phyloP scores from a whole-genome alignment of 108 stramenopile genomes.

The Cyclostephanos tholiformis region DNA sequence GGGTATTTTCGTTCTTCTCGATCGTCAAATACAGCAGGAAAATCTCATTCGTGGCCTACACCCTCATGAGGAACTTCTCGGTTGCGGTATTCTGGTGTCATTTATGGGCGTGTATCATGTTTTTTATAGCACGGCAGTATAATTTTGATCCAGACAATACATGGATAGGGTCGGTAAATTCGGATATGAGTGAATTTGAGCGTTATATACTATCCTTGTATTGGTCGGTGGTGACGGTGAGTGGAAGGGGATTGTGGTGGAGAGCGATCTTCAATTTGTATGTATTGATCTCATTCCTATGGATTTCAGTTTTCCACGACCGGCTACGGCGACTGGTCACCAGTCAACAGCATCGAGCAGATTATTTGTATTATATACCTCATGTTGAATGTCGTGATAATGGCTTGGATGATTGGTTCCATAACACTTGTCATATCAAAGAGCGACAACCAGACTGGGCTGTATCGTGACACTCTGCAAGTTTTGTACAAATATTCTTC shows the following conservation, averaged over 20 bases:
- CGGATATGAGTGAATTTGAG: slow-evolving; percentile 34
- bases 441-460: slow-evolving; percentile 51
- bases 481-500: slow-evolving; percentile 30
- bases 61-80: slow-evolving; percentile 55
- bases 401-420: slow-evolving; percentile 54
- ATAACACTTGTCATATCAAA: slow-evolving; percentile 58
- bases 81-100: slow-evolving; percentile 58
- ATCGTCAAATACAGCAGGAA: slow-evolving; percentile 53
- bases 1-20: slow-evolving; percentile 53
- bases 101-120: slow-evolving; percentile 62
- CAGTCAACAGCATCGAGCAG: slow-evolving; percentile 54
- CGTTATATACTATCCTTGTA: slow-evolving; percentile 54
- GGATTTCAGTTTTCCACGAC: slow-evolving; percentile 42
- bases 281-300: neutral
- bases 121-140: slow-evolving; percentile 57
- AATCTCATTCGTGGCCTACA: slow-evolving; percentile 51
- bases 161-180: slow-evolving; percentile 47
- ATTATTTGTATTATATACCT: slow-evolving; percentile 48
- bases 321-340: slow-evolving; percentile 62
- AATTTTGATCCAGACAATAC: slow-evolving; percentile 54
- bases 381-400: slow-evolving; percentile 51
- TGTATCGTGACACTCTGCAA: slow-evolving; percentile 55
- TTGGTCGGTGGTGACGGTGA: slow-evolving; percentile 55
- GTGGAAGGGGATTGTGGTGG: neutral
- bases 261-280: neutral